Base-by-base conservation (phyloP, 2,329 filamentous ascomycete genomes). In the Tolypocladium ovalisporum region DNA sequence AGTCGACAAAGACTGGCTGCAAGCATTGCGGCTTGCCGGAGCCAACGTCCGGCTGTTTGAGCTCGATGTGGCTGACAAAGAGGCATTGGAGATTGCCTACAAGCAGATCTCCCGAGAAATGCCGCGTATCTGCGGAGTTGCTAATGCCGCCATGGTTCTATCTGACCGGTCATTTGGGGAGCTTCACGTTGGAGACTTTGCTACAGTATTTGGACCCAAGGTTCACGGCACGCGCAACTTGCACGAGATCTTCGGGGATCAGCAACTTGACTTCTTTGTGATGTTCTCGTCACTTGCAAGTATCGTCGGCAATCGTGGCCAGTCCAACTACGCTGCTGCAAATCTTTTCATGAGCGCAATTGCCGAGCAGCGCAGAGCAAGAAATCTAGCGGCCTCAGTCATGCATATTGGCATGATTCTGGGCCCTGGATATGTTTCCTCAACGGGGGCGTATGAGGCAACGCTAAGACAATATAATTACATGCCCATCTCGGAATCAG, bases 291-390 rank as follows among this genome's bases (percentile, higher is more conserved):
- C 72, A 0, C 32, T 69, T 1, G 57, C 64, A 0, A 52, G 52
- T 2, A 60, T 70, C 4, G 56, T 64, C 6, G 72, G 72, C 3
- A 70, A 69, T 52, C 29, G 51, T 9, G 68, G 66, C 7, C 78
- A 82, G 60, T 61, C 69, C 3, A 76, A 73, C 60, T 82, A 82
- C 58, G 63, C 67, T 0, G 74, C 75, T 0, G 76, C 73, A 3
- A 79, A 79, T 60, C 59, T 60, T 3, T 81, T 70, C 65, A 73
- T 80, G 69, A 62, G 61, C 9, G 61, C 61, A 1, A 62, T 81
- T 0, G 73, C 70, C 0, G 52, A 60, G 0, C 66, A 74, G 19
- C 64, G 78, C 4, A 59, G 71, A 0, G 61, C 60, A 1, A 68
- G 72, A 4, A 76, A 76, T 0, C 58, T 76, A 0, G 66, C 70